Conservation (phyloP, 352 stramenopile genomes). For the Peronospora destructor region DNA sequence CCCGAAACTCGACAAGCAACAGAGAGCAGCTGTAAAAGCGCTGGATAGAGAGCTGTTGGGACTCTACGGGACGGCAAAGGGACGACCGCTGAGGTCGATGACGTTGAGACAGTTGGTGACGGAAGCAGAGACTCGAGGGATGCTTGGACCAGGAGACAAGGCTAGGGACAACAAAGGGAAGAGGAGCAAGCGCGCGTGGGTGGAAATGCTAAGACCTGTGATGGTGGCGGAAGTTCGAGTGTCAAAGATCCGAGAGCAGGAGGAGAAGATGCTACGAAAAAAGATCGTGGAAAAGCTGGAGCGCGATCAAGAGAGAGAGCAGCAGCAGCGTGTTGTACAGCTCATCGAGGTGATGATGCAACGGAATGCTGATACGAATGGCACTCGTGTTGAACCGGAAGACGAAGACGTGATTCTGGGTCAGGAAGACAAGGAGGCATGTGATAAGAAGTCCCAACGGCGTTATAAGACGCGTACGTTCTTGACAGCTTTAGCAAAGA, state of each 20-base stretch:
- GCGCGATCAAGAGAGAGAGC: constrained; percentile 28
- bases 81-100: constrained; percentile 46
- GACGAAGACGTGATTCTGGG: constrained; percentile 10
- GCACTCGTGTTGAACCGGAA: constrained; percentile 18
- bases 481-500: constrained; percentile 21
- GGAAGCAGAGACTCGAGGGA: constrained; percentile 41
- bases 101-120: constrained; percentile 56
- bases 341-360: constrained; percentile 24
- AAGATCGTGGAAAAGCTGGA: constrained; percentile 32
- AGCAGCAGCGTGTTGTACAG: constrained; percentile 19
- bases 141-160: constrained; percentile 25
- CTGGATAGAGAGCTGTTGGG: constrained; percentile 46
- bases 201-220: constrained; percentile 37
- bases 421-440: constrained; percentile 3
- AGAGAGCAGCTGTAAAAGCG: constrained; percentile 39
- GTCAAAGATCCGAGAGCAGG: constrained; percentile 28
- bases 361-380: background rate
- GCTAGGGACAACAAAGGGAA: constrained; percentile 38
- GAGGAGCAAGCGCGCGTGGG: constrained; percentile 55
- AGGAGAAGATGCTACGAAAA: constrained; percentile 39
- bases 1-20: constrained; percentile 27
- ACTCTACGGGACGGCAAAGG: constrained; percentile 37
- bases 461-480: constrained; percentile 9
- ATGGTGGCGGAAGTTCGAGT: constrained; percentile 21
- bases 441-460: background rate